These are phyloP conservation scores for Zalaria sp. DNA, from an alignment of 2,329 filamentous ascomycete genomes.

Conservation along the genomic window DNA sequence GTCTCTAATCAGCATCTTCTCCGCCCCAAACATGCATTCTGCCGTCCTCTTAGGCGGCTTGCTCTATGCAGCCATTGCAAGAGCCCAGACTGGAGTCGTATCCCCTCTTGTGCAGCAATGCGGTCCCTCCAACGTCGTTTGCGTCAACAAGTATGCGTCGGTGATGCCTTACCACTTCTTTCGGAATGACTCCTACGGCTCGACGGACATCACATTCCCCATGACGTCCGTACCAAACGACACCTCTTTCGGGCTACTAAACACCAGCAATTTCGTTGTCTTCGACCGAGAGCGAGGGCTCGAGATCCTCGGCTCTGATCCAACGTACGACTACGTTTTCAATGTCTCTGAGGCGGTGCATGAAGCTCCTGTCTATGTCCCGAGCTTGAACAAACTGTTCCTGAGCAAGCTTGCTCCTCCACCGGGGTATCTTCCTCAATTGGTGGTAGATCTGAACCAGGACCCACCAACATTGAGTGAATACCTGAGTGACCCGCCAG, in stretches of 20 bases:
- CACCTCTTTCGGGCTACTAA: constrained; percentile 16
- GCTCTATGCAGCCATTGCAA: background rate
- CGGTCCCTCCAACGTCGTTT: constrained; percentile 15
- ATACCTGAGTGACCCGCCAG: constrained; percentile 26
- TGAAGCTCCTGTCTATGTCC: constrained; percentile 28
- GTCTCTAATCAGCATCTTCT: background rate
- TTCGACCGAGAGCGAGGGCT: constrained; percentile 22
- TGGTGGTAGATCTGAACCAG: constrained; percentile 26
- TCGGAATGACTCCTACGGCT: constrained; percentile 18
- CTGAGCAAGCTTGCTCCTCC: constrained; percentile 24
- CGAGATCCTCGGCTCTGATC: constrained; percentile 22
- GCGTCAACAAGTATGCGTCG: constrained; percentile 23
- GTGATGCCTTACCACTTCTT: constrained; percentile 25
- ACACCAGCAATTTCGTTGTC: constrained; percentile 17
- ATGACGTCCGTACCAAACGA: constrained; percentile 18
- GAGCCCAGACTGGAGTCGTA: background rate
- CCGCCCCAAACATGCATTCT: background rate
- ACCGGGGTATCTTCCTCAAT: constrained; percentile 22
- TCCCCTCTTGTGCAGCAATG: background rate
- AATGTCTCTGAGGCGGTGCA: constrained; percentile 22
- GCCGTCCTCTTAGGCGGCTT: background rate
- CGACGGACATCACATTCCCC: constrained; percentile 25
- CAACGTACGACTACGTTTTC: constrained; percentile 25
- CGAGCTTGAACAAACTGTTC: constrained; percentile 26
- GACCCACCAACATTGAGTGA: constrained; percentile 24